Percentiles rank a stretch among this genome's conserved stretches.
Evolutionary conservation across 352 stramenopile species (phyloP).

Genomic region (Phytophthora foliorum): DNA sequence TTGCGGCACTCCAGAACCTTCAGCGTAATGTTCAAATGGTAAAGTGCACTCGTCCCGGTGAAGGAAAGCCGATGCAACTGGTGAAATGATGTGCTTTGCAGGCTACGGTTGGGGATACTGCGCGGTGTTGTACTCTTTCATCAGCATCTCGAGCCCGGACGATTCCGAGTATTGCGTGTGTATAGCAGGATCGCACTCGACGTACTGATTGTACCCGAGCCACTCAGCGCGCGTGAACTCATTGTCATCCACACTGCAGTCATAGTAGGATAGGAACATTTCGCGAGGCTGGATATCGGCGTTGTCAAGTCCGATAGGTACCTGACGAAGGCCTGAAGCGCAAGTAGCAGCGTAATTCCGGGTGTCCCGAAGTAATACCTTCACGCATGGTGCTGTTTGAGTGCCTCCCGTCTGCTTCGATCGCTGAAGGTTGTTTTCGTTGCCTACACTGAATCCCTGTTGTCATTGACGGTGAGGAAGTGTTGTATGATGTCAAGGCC

Average conservation of each 20-base stretch:
- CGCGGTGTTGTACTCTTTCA: neutral
- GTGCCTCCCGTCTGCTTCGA: neutral
- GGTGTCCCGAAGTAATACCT: neutral
- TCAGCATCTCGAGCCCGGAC: neutral
- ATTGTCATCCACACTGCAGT: neutral
- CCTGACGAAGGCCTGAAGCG: neutral
- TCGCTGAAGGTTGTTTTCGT: neutral
- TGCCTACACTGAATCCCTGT: neutral
- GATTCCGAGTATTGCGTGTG: neutral
- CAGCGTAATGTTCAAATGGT: slow-evolving; percentile 14
- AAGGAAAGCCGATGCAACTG: slow-evolving; percentile 10
- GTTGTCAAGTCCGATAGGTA: neutral
- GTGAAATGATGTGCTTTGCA: too few relatives aligned
- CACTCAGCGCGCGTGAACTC: neutral
- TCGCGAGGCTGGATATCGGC: neutral
- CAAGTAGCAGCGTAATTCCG: neutral
- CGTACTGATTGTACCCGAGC: neutral
- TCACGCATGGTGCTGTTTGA: neutral
- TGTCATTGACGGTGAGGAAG: neutral
- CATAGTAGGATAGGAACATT: neutral
- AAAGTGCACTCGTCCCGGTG: slow-evolving; percentile 25
- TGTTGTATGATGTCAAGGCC: neutral
- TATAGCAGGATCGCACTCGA: neutral
- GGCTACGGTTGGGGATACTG: neutral
- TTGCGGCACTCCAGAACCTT: neutral